Evolutionary conservation across 768 basidiomycete genomes (phyloP).

Genomic region (Lentinula sp.): DNA sequence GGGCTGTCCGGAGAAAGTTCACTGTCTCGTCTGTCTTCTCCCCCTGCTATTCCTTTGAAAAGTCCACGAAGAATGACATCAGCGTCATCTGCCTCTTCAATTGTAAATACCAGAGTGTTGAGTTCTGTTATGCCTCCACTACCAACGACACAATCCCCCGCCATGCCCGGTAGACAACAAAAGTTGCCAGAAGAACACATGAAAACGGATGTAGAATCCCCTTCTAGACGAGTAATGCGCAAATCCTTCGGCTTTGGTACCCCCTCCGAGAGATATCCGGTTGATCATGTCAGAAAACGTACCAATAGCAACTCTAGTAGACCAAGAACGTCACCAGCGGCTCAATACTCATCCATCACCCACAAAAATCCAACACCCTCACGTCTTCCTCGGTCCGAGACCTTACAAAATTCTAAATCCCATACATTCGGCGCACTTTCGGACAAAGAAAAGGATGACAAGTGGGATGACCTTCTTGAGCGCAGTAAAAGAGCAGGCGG

Average conservation of each 20-base stretch:
- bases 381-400: not conserved
- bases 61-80: constrained; percentile 8
- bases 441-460: constrained; percentile 65
- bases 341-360: not conserved
- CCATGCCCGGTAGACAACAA: not conserved
- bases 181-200: not conserved
- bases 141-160: not conserved
- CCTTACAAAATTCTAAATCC: not conserved
- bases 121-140: not conserved
- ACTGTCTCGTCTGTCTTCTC: constrained; percentile 17
- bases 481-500: constrained; percentile 68
- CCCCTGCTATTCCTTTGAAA: constrained; percentile 17
- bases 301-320: not conserved
- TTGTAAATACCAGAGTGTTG: not conserved
- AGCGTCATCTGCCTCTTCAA: not conserved
- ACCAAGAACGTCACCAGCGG: not conserved
- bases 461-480: constrained; percentile 65
- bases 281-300: not conserved
- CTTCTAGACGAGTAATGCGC: not conserved
- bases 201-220: not conserved
- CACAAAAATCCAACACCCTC: not conserved
- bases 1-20: not conserved
- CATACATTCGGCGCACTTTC: constrained; percentile 27
- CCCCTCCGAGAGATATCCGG: not conserved
- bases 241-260: not conserved